A percentile compares a stretch with the other conserved stretches of the same genome.
phyloP scores from a whole-genome alignment of 2,329 filamentous ascomycete species.

The Cladosporium colombiae region DNA sequence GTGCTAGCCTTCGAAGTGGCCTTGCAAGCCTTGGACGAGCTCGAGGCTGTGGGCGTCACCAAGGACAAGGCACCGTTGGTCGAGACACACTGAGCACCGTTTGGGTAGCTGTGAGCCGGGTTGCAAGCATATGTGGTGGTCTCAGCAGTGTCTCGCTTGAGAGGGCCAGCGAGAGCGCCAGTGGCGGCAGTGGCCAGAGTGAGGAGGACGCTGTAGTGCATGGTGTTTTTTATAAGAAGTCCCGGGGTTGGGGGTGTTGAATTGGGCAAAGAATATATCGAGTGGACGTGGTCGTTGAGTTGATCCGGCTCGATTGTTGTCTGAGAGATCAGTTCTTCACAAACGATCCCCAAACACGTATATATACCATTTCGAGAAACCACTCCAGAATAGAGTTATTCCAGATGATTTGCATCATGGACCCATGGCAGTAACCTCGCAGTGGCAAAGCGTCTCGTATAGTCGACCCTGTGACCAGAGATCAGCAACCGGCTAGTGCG shows the following conservation, averaged over 20 bases:
- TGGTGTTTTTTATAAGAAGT: background rate
- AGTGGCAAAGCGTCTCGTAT: background rate
- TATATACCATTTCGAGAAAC: background rate
- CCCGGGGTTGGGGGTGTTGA: background rate
- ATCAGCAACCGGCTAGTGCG: background rate
- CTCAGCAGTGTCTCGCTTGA: slow-evolving; percentile 1
- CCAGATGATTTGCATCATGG: background rate
- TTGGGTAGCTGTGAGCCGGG: slow-evolving; percentile 28
- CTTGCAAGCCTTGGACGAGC: slow-evolving; percentile 9
- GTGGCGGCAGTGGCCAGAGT: slow-evolving; percentile 8
- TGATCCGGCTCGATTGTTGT: background rate
- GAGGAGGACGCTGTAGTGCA: slow-evolving; percentile 9
- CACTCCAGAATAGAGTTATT: background rate
- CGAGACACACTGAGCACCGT: slow-evolving; percentile 26
- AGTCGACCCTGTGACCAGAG: background rate
- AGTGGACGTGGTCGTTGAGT: background rate
- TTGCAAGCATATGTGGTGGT: slow-evolving; percentile 27
- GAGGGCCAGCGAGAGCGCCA: slow-evolving; percentile 13
- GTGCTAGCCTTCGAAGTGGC: slow-evolving; percentile 15
- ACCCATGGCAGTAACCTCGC: background rate
- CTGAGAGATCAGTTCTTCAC: background rate
- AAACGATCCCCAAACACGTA: background rate
- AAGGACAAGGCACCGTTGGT: slow-evolving; percentile 25
- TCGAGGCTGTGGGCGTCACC: slow-evolving; percentile 21
- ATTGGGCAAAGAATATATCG: background rate